Conservation (phyloP, 2,329 filamentous ascomycete species). For the Ascocoryne sarcoides region DNA sequence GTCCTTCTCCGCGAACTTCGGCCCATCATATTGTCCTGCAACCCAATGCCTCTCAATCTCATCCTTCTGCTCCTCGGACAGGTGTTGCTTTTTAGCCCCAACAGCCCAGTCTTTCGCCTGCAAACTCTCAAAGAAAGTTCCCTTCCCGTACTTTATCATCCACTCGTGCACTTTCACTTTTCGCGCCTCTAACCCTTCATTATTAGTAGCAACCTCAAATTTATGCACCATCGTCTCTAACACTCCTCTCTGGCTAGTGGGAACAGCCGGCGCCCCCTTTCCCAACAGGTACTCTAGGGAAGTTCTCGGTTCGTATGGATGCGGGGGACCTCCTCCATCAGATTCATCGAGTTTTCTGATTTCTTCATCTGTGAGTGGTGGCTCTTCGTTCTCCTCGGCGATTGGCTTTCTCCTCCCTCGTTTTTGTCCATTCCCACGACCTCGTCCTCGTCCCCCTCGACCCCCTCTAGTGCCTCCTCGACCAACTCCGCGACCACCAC, state of each 20-base stretch:
- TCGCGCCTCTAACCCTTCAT: slow-evolving; percentile 5
- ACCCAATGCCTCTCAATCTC: slow-evolving; percentile 21
- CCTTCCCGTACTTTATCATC: slow-evolving; percentile 14
- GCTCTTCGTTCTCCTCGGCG: slow-evolving; percentile 9
- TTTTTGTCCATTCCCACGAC: slow-evolving; percentile 11
- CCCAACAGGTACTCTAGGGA: slow-evolving; percentile 14
- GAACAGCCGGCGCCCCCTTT: slow-evolving; percentile 19
- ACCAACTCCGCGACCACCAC: slow-evolving; percentile 8
- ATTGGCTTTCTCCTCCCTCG: slow-evolving; percentile 3
- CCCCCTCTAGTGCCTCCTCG: slow-evolving; percentile 14
- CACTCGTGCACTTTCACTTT: not conserved
- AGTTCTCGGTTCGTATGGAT: slow-evolving; percentile 23
- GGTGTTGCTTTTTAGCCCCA: slow-evolving; percentile 1
- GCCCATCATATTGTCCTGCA: slow-evolving; percentile 24
- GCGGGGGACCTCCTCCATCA: slow-evolving; percentile 18
- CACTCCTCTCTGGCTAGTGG: slow-evolving; percentile 17
- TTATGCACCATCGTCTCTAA: slow-evolving; percentile 20
- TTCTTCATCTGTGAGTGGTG: slow-evolving; percentile 19
- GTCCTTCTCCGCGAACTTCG: slow-evolving; percentile 7
- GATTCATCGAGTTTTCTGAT: slow-evolving; percentile 15
- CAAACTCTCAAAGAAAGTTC: slow-evolving; percentile 22
- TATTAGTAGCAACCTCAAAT: slow-evolving; percentile 22
- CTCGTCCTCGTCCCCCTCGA: slow-evolving; percentile 23
- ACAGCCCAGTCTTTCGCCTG: slow-evolving; percentile 12
- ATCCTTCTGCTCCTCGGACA: slow-evolving; percentile 13